These are phyloP conservation scores for Pseudogymnoascus sp. DNA, from an alignment of 2,329 filamentous ascomycete species.

Conservation along the genomic window DNA sequence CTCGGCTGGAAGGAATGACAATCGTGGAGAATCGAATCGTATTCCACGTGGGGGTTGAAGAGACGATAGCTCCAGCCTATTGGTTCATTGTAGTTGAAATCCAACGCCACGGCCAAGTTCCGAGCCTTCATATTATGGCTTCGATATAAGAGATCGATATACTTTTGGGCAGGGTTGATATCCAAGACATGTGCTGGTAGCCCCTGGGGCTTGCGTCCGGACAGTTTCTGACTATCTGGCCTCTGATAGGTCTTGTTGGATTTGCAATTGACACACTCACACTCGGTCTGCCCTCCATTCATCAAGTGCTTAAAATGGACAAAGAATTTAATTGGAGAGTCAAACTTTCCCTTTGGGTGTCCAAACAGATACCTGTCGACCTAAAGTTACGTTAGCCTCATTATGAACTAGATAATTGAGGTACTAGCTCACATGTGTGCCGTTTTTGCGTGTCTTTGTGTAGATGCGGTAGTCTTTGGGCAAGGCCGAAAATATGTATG, in stretches of 20 bases:
- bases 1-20: constrained; percentile 10
- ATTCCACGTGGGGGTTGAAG: background rate
- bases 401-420: background rate
- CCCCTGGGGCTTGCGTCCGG: background rate
- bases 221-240: background rate
- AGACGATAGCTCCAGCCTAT: background rate
- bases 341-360: constrained; percentile 8
- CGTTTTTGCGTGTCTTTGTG: background rate
- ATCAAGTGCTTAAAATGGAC: constrained; percentile 11
- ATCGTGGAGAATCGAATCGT: background rate
- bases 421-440: background rate
- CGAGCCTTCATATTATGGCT: background rate
- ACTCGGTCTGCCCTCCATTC: constrained; percentile 1
- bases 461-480: background rate
- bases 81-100: background rate
- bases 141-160: constrained; percentile 8
- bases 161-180: background rate
- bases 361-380: constrained; percentile 12
- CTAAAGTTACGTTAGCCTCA: background rate
- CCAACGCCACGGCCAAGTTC: background rate
- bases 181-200: background rate
- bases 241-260: background rate
- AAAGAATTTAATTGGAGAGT: constrained; percentile 11
- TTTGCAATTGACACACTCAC: constrained; percentile 9
- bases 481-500: background rate